These are phyloP conservation scores for Lasiosphaeris hirsuta DNA, from an alignment of 495 filamentous ascomycete species.

Conservation along the genomic window DNA sequence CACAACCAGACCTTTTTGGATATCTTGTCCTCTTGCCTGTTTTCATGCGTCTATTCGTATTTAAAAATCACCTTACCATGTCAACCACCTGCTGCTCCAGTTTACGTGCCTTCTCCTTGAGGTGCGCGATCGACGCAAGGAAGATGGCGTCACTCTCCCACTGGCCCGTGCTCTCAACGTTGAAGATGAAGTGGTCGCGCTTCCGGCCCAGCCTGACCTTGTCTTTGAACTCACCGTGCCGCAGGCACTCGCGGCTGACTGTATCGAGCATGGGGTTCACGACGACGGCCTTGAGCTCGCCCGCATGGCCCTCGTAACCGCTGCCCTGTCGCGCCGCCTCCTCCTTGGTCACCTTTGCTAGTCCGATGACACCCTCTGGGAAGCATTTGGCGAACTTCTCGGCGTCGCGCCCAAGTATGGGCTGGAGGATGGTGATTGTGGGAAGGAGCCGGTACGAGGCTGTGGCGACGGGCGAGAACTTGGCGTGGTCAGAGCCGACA, in stretches of 20 bases:
- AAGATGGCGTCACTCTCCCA: constrained; percentile 88
- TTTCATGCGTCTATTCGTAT: neutral
- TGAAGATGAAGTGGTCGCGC: constrained; percentile 96
- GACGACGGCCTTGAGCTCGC: constrained; percentile 83
- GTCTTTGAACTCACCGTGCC: constrained; percentile 88
- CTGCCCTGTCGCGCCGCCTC: constrained; percentile 60
- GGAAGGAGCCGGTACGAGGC: constrained; percentile 89
- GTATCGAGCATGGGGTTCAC: constrained; percentile 81
- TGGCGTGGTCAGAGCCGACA: constrained; percentile 91
- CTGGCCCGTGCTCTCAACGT: constrained; percentile 90
- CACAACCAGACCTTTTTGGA: constrained; percentile 1
- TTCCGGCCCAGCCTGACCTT: constrained; percentile 91
- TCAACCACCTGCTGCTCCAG: constrained; percentile 46
- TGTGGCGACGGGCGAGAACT: constrained; percentile 95
- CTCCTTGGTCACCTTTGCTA: constrained; percentile 66
- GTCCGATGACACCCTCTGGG: constrained; percentile 78
- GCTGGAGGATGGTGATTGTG: constrained; percentile 72
- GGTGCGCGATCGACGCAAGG: constrained; percentile 75
- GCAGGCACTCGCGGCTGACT: constrained; percentile 85
- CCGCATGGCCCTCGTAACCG: constrained; percentile 67
- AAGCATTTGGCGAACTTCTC: constrained; percentile 90
- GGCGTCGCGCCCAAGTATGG: constrained; percentile 82
- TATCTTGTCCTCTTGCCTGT: neutral
- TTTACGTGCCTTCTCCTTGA: constrained; percentile 67
- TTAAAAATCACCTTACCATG: constrained; percentile 38